Conservation (phyloP, 305 asterid species). For the Salvia sclarea region DNA sequence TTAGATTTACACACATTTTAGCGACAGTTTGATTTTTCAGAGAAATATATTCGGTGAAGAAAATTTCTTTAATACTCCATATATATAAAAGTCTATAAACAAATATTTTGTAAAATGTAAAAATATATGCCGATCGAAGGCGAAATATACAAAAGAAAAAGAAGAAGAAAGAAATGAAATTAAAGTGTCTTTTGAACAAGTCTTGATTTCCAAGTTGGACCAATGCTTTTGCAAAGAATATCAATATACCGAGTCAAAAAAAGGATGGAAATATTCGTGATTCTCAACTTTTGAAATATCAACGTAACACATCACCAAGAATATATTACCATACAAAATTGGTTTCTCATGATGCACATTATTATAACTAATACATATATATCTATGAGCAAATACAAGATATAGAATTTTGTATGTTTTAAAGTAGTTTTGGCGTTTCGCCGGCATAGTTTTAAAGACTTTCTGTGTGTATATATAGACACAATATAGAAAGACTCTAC, state of each 20-base stretch:
- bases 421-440: no score
- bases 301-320: neutral
- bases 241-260: constrained; percentile 15
- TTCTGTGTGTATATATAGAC: no score
- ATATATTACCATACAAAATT: neutral
- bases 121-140: neutral
- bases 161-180: neutral
- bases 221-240: constrained; percentile 27
- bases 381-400: neutral
- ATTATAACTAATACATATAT: no score
- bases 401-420: no score
- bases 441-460: no score
- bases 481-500: no score
- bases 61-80: no score
- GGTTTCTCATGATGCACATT: neutral
- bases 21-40: neutral
- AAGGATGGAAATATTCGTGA: constrained; percentile 15
- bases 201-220: constrained; percentile 17
- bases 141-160: neutral
- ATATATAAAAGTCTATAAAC: no score
- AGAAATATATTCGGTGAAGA: no score
- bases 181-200: constrained; percentile 6
- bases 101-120: no score
- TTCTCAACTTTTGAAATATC: constrained; percentile 26
- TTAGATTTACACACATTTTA: no score